Base-by-base conservation (phyloP, 2,329 filamentous ascomycete genomes). In the Alternaria rosae region DNA sequence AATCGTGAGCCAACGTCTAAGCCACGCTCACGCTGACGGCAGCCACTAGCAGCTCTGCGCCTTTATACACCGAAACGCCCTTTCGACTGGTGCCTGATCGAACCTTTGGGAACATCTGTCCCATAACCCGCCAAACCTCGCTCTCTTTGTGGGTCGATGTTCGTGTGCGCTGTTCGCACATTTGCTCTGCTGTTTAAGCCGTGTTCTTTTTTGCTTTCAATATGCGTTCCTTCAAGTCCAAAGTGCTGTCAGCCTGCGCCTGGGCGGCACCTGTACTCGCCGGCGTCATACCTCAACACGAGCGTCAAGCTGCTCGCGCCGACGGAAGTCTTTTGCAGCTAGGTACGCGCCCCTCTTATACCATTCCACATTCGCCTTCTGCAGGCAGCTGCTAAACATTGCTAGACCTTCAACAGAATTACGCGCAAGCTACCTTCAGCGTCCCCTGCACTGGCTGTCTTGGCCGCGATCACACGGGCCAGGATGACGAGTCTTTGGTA, bases 371-470 rank as follows among this genome's bases (percentile, higher is more conserved):
- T 69, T 74, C 57, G 71, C 72, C 71, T 68, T 72, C 58, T 26
- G 64, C 65, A 77, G 72, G 76, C 76, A 76, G 51, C 74, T 74
- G 66, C 75, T 78, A 64, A 77, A 58, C 42, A 10, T 43, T 26
- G 57, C n/a, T 57, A 79, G 77, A 78, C 55, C 56, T 74, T 56
- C 75, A 74, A 50, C 70, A 76, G 52, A 71, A 68, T 57, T 77
- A 78, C 71, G 75, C 75, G 54, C 73, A 79, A 75, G 80, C 80
- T 60, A 81, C 76, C 52, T 82, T 83, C 76, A 75, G 71, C 53
- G 71, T 83, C 41, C 78, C 81, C 35, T 81, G 79, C 73, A 67
- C 62, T 57, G 75, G 76, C 61, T 82, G 79, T 80, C 80, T 80
- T 79, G 75, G 79, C 79, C 62, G 61, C 66, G 62, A 67, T 65